phyloP scores from a whole-genome alignment of 2,329 filamentous ascomycete species.

The Botrytis sinoallii region DNA sequence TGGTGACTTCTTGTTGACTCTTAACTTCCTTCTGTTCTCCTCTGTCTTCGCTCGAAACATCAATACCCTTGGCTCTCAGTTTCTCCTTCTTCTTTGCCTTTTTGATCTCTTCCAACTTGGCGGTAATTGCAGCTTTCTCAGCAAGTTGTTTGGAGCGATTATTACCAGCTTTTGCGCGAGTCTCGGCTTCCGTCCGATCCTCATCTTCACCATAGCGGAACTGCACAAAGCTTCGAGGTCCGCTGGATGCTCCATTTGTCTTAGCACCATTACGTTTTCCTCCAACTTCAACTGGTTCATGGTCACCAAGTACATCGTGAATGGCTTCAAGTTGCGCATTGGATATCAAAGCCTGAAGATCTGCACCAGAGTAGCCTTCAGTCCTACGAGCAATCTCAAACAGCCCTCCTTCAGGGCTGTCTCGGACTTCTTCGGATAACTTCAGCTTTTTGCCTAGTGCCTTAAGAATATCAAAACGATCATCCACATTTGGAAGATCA shows the following conservation, averaged over 20 bases:
- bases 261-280: slow-evolving; percentile 29
- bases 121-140: slow-evolving; percentile 72
- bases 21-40: slow-evolving; percentile 44
- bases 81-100: slow-evolving; percentile 52
- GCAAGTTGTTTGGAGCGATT: slow-evolving; percentile 58
- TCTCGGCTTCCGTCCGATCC: slow-evolving; percentile 44
- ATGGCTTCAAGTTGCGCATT: slow-evolving; percentile 97
- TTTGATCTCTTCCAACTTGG: slow-evolving; percentile 81
- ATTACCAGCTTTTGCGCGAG: slow-evolving; percentile 43
- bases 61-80: slow-evolving; percentile 27
- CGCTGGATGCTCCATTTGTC: slow-evolving; percentile 32
- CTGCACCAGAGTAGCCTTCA: slow-evolving; percentile 89
- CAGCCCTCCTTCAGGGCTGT: slow-evolving; percentile 18
- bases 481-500: slow-evolving; percentile 76
- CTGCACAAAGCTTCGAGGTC: slow-evolving; percentile 64
- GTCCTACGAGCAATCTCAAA: slow-evolving; percentile 73
- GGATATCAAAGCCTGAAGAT: slow-evolving; percentile 90
- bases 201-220: slow-evolving; percentile 73
- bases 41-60: slow-evolving; percentile 27
- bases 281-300: slow-evolving; percentile 42
- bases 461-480: slow-evolving; percentile 82
- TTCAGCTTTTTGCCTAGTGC: slow-evolving; percentile 81
- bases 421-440: slow-evolving; percentile 61
- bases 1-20: slow-evolving; percentile 66
- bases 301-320: slow-evolving; percentile 78